Evolutionary conservation across 2,329 filamentous ascomycete genomes (phyloP), one percentile per base, ranked within the genome.

Genomic region (Cladophialophora exuberans): DNA sequence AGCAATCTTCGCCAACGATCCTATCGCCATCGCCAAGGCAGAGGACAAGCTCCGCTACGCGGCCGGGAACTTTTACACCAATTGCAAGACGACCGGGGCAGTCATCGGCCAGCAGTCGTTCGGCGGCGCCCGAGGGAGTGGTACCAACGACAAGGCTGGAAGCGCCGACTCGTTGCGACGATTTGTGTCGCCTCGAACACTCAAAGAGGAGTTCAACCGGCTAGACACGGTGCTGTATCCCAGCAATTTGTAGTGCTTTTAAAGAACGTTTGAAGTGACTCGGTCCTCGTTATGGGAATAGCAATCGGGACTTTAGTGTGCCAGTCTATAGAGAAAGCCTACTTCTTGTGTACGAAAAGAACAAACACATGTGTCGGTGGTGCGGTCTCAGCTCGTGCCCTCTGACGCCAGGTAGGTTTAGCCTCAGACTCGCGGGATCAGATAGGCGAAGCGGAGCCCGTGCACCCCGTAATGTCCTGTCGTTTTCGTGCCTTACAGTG

Each of bases 1-100:
- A 9, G 81, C 87, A 56, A 78, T 93, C 53, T 93, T 93, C 69
- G 87, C 88, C 5, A 73, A 79, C 50, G 87, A 91, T 70, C 77
- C 88, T 31, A 73, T 78, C 41, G 85, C 80, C 11, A 75, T 91
- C 56, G 80, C 85, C 20, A 78, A 79, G 52, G 89, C 88, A 0
- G 87, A 91, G 71, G 72, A 78, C 18, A 70, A 70, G 13, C 74
- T 83, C 20, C 75, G 79, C 38, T 79, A 82, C 63, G 71, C 79
- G 11, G 80, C 80, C 7, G 81, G 80, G 42, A 83, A 82, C 70
- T 79, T 83, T 45, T 83, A 83, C 65, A 71, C 81, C 52, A 83
- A 83, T 67, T 80, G 77, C 69, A 83, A 83, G 71, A 81, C 77
- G 50, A 83, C 81, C 1, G 80, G 77, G 1, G 77, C 80, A 0